phyloP scores from a whole-genome alignment of 257 asterid species.

The Solanum lycopersicoides region DNA sequence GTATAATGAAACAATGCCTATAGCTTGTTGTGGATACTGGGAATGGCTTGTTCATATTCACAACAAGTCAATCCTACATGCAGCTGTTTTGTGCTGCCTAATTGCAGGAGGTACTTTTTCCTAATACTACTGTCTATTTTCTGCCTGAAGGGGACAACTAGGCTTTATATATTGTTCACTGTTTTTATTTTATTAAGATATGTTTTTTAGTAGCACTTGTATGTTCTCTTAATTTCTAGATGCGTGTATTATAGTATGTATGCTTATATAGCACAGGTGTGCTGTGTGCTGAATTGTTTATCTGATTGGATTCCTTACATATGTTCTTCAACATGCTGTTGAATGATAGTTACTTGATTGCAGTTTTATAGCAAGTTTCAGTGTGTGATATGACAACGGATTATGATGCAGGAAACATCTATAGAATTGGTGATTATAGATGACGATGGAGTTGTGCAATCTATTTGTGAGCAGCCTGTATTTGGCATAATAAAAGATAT shows the following conservation, averaged over 20 bases:
- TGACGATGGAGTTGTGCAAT: slow-evolving; percentile 73
- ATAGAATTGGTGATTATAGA: slow-evolving; percentile 76
- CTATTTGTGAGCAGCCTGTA: slow-evolving; percentile 82
- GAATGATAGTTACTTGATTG: not conserved
- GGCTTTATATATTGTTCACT: not conserved
- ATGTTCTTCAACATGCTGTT: not conserved
- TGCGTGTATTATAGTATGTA: not conserved
- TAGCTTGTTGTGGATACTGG: not conserved
- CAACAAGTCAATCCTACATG: not conserved
- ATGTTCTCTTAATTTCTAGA: not conserved
- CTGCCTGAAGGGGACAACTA: not conserved
- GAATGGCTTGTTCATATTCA: not conserved
- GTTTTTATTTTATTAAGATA: not conserved
- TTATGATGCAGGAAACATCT: slow-evolving; percentile 72
- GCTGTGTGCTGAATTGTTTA: not conserved
- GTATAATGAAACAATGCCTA: not conserved
- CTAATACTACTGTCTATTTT: not conserved
- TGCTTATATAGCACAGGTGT: not conserved
- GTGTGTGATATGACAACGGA: not conserved
- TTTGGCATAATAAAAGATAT: slow-evolving; percentile 90
- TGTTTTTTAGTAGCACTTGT: not conserved
- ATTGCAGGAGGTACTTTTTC: not conserved
- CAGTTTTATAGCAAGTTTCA: not conserved
- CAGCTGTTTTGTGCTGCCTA: not conserved
- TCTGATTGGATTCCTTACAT: not conserved